Base-by-base conservation (phyloP, 1,284 basidiomycete species). In the Marasmius fiardii region DNA sequence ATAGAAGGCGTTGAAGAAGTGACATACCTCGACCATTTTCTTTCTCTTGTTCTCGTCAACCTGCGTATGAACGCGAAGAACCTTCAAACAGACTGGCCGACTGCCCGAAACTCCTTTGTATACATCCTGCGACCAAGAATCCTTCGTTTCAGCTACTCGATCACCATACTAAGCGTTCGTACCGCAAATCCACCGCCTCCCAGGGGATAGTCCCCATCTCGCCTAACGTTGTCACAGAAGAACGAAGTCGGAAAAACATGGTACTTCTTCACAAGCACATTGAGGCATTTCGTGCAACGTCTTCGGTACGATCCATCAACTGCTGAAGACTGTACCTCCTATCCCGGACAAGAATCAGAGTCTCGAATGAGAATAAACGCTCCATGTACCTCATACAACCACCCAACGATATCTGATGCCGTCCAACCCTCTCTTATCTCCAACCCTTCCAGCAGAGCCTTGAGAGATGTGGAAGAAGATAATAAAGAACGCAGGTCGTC, bases 121-220 rank as follows among this genome's bases (percentile, higher is more conserved):
- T 24, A 59, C 53, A 51, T 59, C 54, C 58, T 59, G 43, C 26
- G 26, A 49, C 41, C n/a, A 33, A 28, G n/a, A n/a, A n/a, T n/a
- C n/a, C n/a, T n/a, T n/a, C n/a, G n/a, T n/a, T n/a, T n/a, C n/a
- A n/a, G n/a, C n/a, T n/a, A n/a, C n/a, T n/a, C n/a, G n/a, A n/a
- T n/a, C n/a, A n/a, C n/a, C n/a, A n/a, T n/a, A n/a, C n/a, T n/a
- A n/a, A n/a, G n/a, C n/a, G n/a, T n/a, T n/a, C n/a, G n/a, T n/a
- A n/a, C 56, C 51, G 44, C 62, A 65, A 70, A 67, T 65, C 73
- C 67, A 67, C 70, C 65, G 68, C 56, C 35, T 34, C n/a, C 21
- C 11, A 34, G 20, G 14, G 52, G 52, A 35, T 33, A 5, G 18
- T 34, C n/a, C 16, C 52, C 43, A 20, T 53, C 43, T 35, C 26